phyloP scores from a whole-genome alignment of 352 stramenopile species.

The Phytophthora foliorum region DNA sequence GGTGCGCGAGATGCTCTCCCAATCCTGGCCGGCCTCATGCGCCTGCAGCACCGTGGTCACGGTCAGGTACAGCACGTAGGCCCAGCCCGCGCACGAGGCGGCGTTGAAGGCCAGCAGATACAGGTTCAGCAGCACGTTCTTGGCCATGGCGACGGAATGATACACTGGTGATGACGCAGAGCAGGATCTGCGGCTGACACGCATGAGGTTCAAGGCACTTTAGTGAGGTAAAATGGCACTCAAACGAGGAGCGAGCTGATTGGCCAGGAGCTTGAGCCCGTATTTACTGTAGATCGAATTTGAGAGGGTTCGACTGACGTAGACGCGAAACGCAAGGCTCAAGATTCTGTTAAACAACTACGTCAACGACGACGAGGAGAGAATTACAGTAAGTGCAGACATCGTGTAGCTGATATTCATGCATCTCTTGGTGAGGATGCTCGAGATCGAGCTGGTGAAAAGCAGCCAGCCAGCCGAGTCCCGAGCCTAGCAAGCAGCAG shows the following conservation, averaged over 20 bases:
- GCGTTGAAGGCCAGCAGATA: slow-evolving; percentile 85
- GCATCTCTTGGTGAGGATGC: slow-evolving; percentile 23
- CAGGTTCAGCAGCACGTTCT: slow-evolving; percentile 72
- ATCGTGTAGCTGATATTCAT: slow-evolving; percentile 38
- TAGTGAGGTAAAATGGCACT: slow-evolving; percentile 7
- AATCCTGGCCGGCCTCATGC: slow-evolving; percentile 62
- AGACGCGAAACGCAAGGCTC: background rate
- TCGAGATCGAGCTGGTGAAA: background rate
- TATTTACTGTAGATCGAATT: background rate
- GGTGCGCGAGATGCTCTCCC: slow-evolving; percentile 49
- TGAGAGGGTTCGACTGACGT: background rate
- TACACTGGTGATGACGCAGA: slow-evolving; percentile 31
- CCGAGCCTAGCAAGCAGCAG: slow-evolving; percentile 26
- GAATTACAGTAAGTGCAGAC: slow-evolving; percentile 23
- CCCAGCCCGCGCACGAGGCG: slow-evolving; percentile 74
- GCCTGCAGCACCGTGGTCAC: slow-evolving; percentile 55
- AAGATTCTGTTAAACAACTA: background rate
- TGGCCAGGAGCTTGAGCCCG: slow-evolving; percentile 8
- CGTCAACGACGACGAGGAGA: slow-evolving; percentile 1
- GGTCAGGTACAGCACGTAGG: slow-evolving; percentile 77
- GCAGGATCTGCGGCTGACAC: slow-evolving; percentile 23
- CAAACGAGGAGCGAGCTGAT: slow-evolving; percentile 7
- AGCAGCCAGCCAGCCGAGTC: background rate
- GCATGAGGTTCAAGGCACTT: slow-evolving; percentile 7
- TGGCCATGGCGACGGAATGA: slow-evolving; percentile 56